Evolutionary conservation across 306 rosid genomes (phyloP), one percentile per base, ranked within the genome.

Genomic region (Cucurbita pepo): DNA sequence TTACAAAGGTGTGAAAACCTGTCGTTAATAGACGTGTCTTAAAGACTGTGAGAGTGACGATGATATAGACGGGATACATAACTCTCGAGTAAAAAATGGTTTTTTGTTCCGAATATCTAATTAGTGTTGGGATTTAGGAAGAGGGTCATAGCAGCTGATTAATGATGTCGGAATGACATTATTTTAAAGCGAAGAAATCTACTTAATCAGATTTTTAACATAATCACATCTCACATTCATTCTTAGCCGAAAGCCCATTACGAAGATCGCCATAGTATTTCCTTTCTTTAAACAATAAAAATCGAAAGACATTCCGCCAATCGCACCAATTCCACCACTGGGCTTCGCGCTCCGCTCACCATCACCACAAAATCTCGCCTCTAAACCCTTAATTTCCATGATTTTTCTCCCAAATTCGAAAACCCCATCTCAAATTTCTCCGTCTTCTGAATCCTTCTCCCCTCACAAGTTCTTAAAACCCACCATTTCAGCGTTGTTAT

Each of bases 121-220:
- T 14, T 60, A 60, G 5, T 14, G 66, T 61, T 61, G 25, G 7
- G 1, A 61, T 1, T 16, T 61, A 37, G 22, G 69, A 16, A 21
- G 36, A 56, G 61, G 15, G 15, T 10, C 15, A 22, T 0, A 3
- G 5, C 3, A 44, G 37, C 12, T 65, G 71, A 19, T 65, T 18
- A 65, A 65, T 65, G 71, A 65, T 65, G 71, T 44, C 71, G 71
- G 71, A 5, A 19, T 65, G 43, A 3, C 73, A 47, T 67, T 25
- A 25, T 67, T 67, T 67, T 7, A 67, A 67, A 67, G 73, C 73
- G 47, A 25, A 47, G 41, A 67, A 67, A 66, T 67, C 73, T 48
- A 47, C 56, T 5, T 22, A 61, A 4, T 19, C 53, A 44, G 53
- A 65, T 65, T 65, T 64, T 21, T 63, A n/a, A 65, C 71, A 65